Percentiles rank a stretch among this genome's conserved stretches.
These are phyloP conservation scores for Cucumis melo DNA, from an alignment of 306 rosid genomes.

Conservation along the genomic window DNA sequence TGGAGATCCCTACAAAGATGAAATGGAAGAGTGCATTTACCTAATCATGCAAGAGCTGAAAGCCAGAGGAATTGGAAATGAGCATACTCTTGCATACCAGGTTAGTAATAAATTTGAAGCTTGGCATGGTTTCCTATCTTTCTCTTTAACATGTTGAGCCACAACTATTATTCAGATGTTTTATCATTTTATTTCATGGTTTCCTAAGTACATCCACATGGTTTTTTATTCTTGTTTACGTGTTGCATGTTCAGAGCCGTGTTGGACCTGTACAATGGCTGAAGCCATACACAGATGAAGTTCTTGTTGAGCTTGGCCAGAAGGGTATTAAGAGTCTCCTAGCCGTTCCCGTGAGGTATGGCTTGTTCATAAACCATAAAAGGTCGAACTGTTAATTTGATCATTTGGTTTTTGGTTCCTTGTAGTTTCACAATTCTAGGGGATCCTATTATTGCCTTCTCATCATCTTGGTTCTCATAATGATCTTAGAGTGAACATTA, in stretches of 20 bases:
- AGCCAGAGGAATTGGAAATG: constrained; percentile 68
- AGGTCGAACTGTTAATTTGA: not conserved
- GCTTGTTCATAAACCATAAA: not conserved
- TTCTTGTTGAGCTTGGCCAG: constrained; percentile 92
- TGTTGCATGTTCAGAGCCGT: constrained; percentile 49
- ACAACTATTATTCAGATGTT: not conserved
- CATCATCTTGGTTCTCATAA: not conserved
- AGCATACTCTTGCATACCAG: constrained; percentile 96
- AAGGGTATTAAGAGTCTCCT: constrained; percentile 82
- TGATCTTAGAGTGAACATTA: not conserved
- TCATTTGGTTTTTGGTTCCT: not conserved
- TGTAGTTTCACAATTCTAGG: not conserved
- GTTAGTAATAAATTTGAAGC: constrained; percentile 21
- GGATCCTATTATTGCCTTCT: not conserved
- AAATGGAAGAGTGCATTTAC: constrained; percentile 92
- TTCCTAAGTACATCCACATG: not conserved
- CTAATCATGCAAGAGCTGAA: constrained; percentile 91
- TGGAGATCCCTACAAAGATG: constrained; percentile 95
- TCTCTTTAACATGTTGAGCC: not conserved
- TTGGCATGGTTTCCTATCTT: not conserved
- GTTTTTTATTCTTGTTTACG: not conserved
- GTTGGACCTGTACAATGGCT: constrained; percentile 99
- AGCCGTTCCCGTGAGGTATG: constrained; percentile 97
- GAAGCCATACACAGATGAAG: constrained; percentile 95
- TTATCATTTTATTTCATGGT: not conserved